Conservation (phyloP, 768 basidiomycete species). For the Solioccasus polychromus region DNA sequence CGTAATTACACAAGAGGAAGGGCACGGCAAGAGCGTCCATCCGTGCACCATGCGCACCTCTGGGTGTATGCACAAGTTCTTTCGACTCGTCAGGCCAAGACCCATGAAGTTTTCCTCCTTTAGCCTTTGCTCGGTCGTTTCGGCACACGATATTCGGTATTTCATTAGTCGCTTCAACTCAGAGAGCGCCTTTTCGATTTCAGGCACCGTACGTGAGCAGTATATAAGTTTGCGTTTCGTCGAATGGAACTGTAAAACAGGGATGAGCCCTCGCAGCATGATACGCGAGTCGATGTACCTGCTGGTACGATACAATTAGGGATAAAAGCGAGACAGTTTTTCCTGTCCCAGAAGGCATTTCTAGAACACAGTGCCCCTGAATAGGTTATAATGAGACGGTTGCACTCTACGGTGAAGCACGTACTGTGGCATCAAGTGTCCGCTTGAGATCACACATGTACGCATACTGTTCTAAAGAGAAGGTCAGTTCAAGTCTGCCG, state of each 20-base stretch:
- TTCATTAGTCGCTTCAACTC: constrained; percentile 93
- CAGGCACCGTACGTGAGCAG: constrained; percentile 98
- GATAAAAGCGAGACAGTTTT: constrained; percentile 97
- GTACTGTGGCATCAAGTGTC: constrained; percentile 90
- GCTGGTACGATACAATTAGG: constrained; percentile 96
- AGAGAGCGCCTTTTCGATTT: constrained; percentile 96
- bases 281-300: constrained; percentile 44
- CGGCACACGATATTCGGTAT: constrained; percentile 73
- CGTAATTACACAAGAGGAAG: not conserved
- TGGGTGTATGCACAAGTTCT: constrained; percentile 95
- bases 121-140: constrained; percentile 67
- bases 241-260: constrained; percentile 72
- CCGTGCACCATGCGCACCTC: constrained; percentile 51
- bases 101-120: constrained; percentile 86
- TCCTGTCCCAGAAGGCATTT: constrained; percentile 99
- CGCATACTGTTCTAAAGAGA: constrained; percentile 84
- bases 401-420: constrained; percentile 7
- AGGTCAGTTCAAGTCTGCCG: constrained; percentile 6
- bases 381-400: constrained; percentile 1
- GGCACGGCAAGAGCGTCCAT: not conserved
- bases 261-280: not conserved
- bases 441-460: constrained; percentile 99
- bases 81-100: constrained; percentile 89
- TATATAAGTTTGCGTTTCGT: constrained; percentile 93
- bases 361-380: constrained; percentile 98